Conservation (phyloP, 495 filamentous ascomycete species). For the Penicillium desertorum region DNA sequence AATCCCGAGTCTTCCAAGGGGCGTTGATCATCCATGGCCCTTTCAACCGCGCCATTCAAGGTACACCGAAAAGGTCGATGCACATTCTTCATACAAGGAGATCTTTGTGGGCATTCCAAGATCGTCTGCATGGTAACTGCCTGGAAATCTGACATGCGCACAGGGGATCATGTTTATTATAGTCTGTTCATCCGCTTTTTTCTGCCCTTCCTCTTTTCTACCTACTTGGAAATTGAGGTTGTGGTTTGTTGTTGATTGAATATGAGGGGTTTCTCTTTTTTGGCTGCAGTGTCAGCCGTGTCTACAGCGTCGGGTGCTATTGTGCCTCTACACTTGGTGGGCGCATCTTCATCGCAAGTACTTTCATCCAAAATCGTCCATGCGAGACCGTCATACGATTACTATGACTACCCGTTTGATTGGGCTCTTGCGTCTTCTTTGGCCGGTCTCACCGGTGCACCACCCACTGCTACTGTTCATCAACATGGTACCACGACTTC, state of each 20-base stretch:
- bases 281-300: slow-evolving; percentile 16
- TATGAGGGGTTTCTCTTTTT: slow-evolving; percentile 21
- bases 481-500: neutral
- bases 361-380: neutral
- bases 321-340: slow-evolving; percentile 11
- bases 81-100: slow-evolving; percentile 12
- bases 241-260: slow-evolving; percentile 9
- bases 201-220: neutral
- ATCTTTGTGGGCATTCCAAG: slow-evolving; percentile 15
- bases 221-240: slow-evolving; percentile 5
- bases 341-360: neutral
- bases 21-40: slow-evolving; percentile 3
- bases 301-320: slow-evolving; percentile 17
- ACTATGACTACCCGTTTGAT: neutral
- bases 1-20: slow-evolving; percentile 15
- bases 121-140: neutral
- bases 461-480: neutral
- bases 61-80: neutral
- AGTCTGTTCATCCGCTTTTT: neutral
- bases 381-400: neutral
- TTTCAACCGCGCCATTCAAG: neutral
- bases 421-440: slow-evolving; percentile 5
- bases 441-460: slow-evolving; percentile 1
- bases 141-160: slow-evolving; percentile 1
- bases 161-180: slow-evolving; percentile 1